Evolutionary conservation across 192 early-diverging fungal genomes (phyloP).

Genomic region (Podila verticillata): DNA sequence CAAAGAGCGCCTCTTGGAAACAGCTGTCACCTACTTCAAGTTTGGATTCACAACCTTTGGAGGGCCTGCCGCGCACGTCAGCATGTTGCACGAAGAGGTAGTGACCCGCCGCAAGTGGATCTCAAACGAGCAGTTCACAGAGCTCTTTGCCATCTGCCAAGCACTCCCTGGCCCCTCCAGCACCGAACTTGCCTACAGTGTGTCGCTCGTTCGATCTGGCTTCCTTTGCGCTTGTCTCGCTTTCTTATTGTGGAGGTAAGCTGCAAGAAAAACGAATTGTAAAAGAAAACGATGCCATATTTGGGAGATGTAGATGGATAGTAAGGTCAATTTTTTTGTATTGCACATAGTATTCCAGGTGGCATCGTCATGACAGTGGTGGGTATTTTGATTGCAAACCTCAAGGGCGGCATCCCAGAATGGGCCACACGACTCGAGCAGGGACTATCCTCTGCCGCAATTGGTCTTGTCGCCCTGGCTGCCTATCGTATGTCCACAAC

Average conservation of each 20-base stretch:
- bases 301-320: neutral
- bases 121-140: constrained; percentile 62
- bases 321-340: neutral
- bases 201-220: constrained; percentile 61
- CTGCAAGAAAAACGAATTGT: too few species aligned
- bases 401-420: constrained; percentile 52
- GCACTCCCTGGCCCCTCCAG: constrained; percentile 68
- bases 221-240: constrained; percentile 54
- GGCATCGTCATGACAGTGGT: constrained; percentile 61
- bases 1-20: constrained; percentile 32
- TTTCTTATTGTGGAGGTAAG: constrained; percentile 66
- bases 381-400: constrained; percentile 53
- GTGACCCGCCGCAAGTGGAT: constrained; percentile 65
- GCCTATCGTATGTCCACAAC: constrained; percentile 54
- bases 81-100: constrained; percentile 66
- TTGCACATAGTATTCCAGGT: constrained; percentile 56
- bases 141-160: constrained; percentile 71
- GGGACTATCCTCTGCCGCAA: constrained; percentile 60
- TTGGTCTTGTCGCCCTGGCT: constrained; percentile 71
- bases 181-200: constrained; percentile 63
- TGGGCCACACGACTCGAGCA: constrained; percentile 63
- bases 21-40: constrained; percentile 50
- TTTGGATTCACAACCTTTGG: constrained; percentile 68
- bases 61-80: constrained; percentile 66
- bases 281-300: neutral